phyloP scores from a whole-genome alignment of 1,284 basidiomycete genomes.

The Leccinum proliferum region DNA sequence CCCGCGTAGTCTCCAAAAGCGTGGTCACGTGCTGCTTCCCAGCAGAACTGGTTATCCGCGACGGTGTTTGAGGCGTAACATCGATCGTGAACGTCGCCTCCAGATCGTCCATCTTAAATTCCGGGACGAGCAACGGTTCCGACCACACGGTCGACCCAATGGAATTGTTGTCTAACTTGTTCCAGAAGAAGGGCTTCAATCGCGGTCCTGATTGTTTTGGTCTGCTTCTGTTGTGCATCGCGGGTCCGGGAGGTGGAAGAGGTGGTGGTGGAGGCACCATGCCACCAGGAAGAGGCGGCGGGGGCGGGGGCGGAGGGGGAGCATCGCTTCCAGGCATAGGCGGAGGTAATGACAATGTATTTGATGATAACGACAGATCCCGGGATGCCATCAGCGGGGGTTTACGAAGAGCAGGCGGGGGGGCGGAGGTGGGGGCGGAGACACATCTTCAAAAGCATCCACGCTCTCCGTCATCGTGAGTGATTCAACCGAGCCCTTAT shows the following conservation, averaged over 20 bases:
- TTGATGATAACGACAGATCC: constrained; percentile 6
- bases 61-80: constrained; percentile 35
- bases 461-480: not conserved
- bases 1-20: constrained; percentile 74
- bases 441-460: constrained; percentile 2
- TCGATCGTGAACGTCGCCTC: constrained; percentile 72
- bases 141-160: constrained; percentile 56
- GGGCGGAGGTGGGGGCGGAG: constrained; percentile 11
- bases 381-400: constrained; percentile 17
- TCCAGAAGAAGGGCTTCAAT: constrained; percentile 89
- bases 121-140: constrained; percentile 39
- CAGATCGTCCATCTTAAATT: constrained; percentile 65
- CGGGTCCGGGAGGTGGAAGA: constrained; percentile 22
- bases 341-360: constrained; percentile 14
- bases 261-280: not conserved
- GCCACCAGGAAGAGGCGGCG: constrained; percentile 11
- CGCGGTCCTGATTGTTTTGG: constrained; percentile 37
- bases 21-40: constrained; percentile 64
- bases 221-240: constrained; percentile 30
- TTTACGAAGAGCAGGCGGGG: not conserved
- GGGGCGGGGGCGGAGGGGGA: constrained; percentile 19
- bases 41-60: constrained; percentile 36
- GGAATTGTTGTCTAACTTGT: constrained; percentile 54
- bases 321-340: not conserved
- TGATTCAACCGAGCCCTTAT: constrained; percentile 6